Base-by-base conservation (phyloP, 2,329 filamentous ascomycete genomes). In the Pleurostoma richardsiae region DNA sequence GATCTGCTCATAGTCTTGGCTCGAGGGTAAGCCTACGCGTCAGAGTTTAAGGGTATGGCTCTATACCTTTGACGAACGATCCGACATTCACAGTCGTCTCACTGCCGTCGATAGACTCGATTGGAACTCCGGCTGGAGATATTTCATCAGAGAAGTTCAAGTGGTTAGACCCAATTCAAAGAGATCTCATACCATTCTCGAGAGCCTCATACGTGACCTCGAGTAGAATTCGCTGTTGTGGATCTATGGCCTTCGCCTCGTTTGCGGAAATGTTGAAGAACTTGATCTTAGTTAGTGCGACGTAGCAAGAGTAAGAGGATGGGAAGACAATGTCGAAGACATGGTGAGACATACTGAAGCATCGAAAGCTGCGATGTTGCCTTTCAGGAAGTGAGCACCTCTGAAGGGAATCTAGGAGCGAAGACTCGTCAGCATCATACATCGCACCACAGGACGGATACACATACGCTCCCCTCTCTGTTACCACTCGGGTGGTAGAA, bases 401-500 rank as follows among this genome's bases (percentile, higher is more conserved):
- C 63, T 65, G 44, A 79, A 72, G 3, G 50, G 45, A 36, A 53
- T 58, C 47, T 56, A 7, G 38, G 33, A n/a, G 8, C n/a, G 33
- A 36, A n/a, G 8, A n/a, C n/a, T 36, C 8, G 33, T 36, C 8
- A 36, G 33, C 8, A 19, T 19, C 19, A 19, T 19, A 19, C 19
- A 19, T 19, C 19, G 19, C 19, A 19, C 19, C 19, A 19, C 19
- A 19, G 19, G 19, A 19, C 19, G 19, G 33, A 8, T 36, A 36
- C 33, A 36, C 33, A 36, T 19, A 19, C 33, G 8, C 47, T 49
- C 26, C 50, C 50, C 33, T 52, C 47, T 36, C 70, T 74, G 58
- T 85, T 85, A 5, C 83, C 83, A 2, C 80, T 81, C 3, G 83
- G 75, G 55, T 89, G 84, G 50, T 76, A 82, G 57, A 89, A 85